Base-by-base conservation (phyloP, 2,329 filamentous ascomycete genomes). In the Colletotrichum nymphaeae region DNA sequence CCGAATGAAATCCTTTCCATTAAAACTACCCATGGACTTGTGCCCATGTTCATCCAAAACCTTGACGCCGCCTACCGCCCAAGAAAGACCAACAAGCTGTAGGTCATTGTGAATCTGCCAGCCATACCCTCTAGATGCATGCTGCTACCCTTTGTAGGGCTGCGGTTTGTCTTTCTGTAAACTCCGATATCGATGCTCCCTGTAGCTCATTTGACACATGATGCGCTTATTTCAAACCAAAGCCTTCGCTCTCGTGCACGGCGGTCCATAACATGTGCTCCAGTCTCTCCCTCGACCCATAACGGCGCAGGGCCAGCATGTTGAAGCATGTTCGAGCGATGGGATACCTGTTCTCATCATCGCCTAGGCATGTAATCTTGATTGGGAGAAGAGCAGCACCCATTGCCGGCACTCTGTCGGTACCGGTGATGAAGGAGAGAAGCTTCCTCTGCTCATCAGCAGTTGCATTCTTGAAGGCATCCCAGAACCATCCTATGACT, bases 281-380 rank as follows among this genome's bases (percentile, higher is more conserved):
- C 72, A 98, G 81, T 76, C 89, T 92, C 79, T 91, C 88, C 76
- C 88, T 90, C 4, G 89, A 91, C 46, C 83, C 80, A 82, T 96
- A 98, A 58, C 90, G 88, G 84, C 93, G 96, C 70, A 98, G 84
- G 5, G 93, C 92, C 75, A 98, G 79, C 81, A 92, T 91, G 80
- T 98, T 98, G 84, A 98, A 98, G 81, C 95, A 98, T 8, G 95
- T 98, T 78, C 95, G 89, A 22, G 95, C 95, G 24, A 94, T 93
- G 1, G 95, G 95, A 80, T 93, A 97, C 75, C 95, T 88, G 49
- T 90, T 88, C 72, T 88, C 87, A 78, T 97, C 94, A 55, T 93
- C 90, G 0, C 94, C 95, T 0, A 95, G 87, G 79, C 93, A 95
- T 16, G 90, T 88, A 65, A 98, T 86, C 76, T 93, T 92, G 75